Conservation (phyloP, 306 rosid genomes). For the Fragaria vesca region DNA sequence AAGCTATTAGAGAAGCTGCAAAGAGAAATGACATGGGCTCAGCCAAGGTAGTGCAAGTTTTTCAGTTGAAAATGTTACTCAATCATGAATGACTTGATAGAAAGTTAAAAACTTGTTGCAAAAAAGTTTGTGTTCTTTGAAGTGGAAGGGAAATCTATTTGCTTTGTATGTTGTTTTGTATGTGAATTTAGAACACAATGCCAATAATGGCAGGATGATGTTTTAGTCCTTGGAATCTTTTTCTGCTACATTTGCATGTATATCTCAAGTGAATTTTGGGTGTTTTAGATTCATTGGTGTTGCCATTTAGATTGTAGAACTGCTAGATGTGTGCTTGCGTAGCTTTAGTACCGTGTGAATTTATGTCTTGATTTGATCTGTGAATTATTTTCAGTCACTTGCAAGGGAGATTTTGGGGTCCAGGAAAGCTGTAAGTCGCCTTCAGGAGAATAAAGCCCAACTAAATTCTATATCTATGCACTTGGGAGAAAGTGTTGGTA, state of each 20-base stretch:
- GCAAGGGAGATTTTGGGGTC: slow-evolving; percentile 84
- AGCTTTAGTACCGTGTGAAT: background rate
- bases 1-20: slow-evolving; percentile 85
- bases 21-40: slow-evolving; percentile 92
- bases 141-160: background rate
- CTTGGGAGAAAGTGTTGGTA: slow-evolving; percentile 98
- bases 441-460: slow-evolving; percentile 83
- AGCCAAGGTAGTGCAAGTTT: slow-evolving; percentile 60
- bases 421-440: slow-evolving; percentile 76
- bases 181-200: background rate
- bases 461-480: slow-evolving; percentile 92
- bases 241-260: background rate
- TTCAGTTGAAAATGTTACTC: background rate
- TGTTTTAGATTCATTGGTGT: background rate
- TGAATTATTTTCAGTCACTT: slow-evolving; percentile 54
- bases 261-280: background rate
- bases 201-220: background rate
- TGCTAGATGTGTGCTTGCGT: background rate
- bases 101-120: slow-evolving; percentile 11
- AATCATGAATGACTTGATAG: background rate
- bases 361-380: slow-evolving; percentile 14
- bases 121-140: background rate
- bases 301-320: background rate
- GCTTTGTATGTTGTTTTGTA: background rate
- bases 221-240: background rate